These are phyloP conservation scores for Keithomyces neogunnii DNA, from an alignment of 2,329 filamentous ascomycete genomes.

Conservation along the genomic window DNA sequence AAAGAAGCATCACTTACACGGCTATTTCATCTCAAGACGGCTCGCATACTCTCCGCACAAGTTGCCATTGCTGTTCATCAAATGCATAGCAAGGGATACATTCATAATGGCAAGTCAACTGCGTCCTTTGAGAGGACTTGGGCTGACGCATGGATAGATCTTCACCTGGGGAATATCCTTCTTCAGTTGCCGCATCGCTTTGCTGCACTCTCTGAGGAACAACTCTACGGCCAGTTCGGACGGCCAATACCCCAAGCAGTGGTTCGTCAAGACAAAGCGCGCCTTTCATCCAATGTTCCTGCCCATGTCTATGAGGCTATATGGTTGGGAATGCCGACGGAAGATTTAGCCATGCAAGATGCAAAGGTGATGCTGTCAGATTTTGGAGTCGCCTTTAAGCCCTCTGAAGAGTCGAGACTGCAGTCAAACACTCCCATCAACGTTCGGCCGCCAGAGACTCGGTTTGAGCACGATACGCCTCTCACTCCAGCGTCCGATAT, in stretches of 20 bases:
- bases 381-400: conserved; percentile 27
- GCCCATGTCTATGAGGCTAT: conserved; percentile 19
- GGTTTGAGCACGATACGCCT: too few relatives aligned
- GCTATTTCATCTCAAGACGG: conserved; percentile 17
- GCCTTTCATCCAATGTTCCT: conserved; percentile 17
- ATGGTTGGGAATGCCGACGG: conserved; percentile 24
- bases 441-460: conserved; percentile 5
- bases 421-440: conserved; percentile 3
- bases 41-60: conserved; percentile 18
- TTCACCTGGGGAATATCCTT: conserved; percentile 26
- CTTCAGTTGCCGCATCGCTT: conserved; percentile 15
- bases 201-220: conserved; percentile 12
- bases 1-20: conserved; percentile 8
- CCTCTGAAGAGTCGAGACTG: conserved; percentile 13
- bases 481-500: too few relatives aligned
- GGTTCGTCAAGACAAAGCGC: conserved; percentile 9
- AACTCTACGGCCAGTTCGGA: conserved; percentile 18
- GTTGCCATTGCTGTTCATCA: conserved; percentile 19
- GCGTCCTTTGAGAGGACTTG: background rate
- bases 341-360: conserved; percentile 18
- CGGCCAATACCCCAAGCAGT: conserved; percentile 14
- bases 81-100: conserved; percentile 19
- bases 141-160: conserved; percentile 10
- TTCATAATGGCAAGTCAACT: conserved; percentile 18
- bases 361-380: conserved; percentile 19